Conservation (phyloP, 345 rosid species). For the Nasturtium officinale region DNA sequence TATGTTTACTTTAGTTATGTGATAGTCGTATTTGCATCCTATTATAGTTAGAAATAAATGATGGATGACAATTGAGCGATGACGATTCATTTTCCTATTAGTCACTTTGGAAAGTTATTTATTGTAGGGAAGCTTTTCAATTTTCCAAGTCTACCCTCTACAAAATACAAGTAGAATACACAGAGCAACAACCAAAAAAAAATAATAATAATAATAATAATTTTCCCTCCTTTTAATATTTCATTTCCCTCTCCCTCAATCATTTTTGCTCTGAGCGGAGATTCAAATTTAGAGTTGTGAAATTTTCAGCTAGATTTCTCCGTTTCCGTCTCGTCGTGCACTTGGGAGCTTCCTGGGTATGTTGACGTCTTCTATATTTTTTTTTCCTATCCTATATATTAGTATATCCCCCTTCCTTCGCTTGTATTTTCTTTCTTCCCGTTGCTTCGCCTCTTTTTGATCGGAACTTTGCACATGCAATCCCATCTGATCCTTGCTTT, state of each 20-base stretch:
- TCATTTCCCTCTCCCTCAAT: constrained; percentile 24
- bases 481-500: background rate
- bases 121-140: background rate
- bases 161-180: no score
- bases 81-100: background rate
- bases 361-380: background rate
- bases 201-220: background rate
- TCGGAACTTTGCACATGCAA: constrained; percentile 40
- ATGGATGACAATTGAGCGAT: background rate
- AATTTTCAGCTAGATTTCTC: background rate
- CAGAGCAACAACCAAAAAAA: background rate
- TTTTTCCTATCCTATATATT: background rate
- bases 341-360: constrained; percentile 20
- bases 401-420: constrained; percentile 6
- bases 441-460: constrained; percentile 28
- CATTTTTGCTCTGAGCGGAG: background rate
- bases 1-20: no score
- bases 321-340: constrained; percentile 15
- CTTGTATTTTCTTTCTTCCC: background rate
- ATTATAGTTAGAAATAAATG: no score
- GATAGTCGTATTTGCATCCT: no score
- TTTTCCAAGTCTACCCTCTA: background rate
- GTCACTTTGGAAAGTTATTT: background rate
- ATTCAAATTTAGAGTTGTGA: constrained; percentile 37
- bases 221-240: constrained; percentile 28